A percentile compares a stretch with the other conserved stretches of the same genome.
Conservation (phyloP, 169 alveolate genomes). For the Plasmodium fragile region DNA sequence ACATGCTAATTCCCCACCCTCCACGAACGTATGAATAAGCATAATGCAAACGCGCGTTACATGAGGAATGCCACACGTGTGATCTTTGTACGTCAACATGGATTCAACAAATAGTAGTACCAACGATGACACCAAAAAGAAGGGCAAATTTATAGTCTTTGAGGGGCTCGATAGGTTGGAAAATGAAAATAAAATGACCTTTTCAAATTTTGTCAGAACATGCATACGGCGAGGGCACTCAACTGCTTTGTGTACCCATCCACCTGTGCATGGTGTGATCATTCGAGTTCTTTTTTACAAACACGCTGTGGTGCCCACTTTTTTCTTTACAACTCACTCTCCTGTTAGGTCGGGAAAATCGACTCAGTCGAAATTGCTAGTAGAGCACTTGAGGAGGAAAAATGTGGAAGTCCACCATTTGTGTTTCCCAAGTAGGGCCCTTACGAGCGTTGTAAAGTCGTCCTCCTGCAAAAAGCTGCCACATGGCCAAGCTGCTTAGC, state of each 20-base stretch:
- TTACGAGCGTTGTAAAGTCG: neutral
- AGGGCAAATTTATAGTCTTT: slow-evolving; percentile 94
- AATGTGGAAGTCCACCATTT: slow-evolving; percentile 78
- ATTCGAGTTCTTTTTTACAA: neutral
- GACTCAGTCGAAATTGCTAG: slow-evolving; percentile 86
- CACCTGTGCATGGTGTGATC: neutral
- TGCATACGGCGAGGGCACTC: neutral
- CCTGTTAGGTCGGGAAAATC: slow-evolving; percentile 94
- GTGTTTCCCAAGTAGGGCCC: slow-evolving; percentile 88
- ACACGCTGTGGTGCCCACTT: neutral
- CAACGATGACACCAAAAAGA: slow-evolving; percentile 13
- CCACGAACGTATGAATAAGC: neutral
- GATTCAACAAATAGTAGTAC: neutral
- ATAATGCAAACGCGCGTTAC: neutral
- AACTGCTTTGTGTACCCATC: neutral
- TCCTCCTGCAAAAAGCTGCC: neutral
- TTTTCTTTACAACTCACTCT: neutral
- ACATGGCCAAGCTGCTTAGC: neutral
- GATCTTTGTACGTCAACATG: neutral
- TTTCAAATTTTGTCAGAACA: neutral
- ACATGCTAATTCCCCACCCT: neutral
- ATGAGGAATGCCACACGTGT: neutral
- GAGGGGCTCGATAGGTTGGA: slow-evolving; percentile 95
- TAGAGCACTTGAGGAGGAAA: slow-evolving; percentile 80
- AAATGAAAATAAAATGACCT: neutral